These are phyloP conservation scores for Colletotrichum sp. DNA, from an alignment of 2,329 filamentous ascomycete genomes.

Conservation along the genomic window DNA sequence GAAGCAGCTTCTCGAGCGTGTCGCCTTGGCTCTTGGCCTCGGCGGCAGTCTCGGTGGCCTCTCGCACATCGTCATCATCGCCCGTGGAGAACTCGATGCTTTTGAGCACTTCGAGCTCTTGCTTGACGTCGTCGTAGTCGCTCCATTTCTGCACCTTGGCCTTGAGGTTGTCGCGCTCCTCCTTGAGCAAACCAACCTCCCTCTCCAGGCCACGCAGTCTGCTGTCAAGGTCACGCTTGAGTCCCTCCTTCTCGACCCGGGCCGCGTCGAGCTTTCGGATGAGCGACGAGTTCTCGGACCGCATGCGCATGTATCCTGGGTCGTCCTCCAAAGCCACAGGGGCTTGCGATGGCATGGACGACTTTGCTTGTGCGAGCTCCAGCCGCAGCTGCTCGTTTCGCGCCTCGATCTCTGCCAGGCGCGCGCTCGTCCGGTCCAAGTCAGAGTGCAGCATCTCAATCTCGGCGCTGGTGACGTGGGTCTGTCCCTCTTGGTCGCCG, in stretches of 20 bases:
- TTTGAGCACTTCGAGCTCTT: constrained; percentile 95
- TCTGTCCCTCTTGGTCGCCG: constrained; percentile 58
- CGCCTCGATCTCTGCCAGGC: constrained; percentile 89
- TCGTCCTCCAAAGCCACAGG: constrained; percentile 80
- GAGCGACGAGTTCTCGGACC: constrained; percentile 92
- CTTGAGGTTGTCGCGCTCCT: constrained; percentile 82
- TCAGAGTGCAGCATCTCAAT: constrained; percentile 93
- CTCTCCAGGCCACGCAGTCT: constrained; percentile 82
- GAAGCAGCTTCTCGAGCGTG: constrained; percentile 86
- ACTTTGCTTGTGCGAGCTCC: constrained; percentile 88
- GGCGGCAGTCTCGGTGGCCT: constrained; percentile 51
- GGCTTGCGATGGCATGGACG: constrained; percentile 68
- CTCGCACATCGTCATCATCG: constrained; percentile 69
- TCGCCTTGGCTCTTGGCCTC: constrained; percentile 70
- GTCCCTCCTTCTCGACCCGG: constrained; percentile 82
- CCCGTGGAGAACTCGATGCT: constrained; percentile 96
- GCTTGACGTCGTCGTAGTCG: constrained; percentile 96
- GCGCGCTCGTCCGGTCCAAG: constrained; percentile 84
- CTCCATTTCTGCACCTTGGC: constrained; percentile 85
- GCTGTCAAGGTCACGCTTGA: constrained; percentile 77
- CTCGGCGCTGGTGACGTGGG: constrained; percentile 82
- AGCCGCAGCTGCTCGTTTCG: constrained; percentile 92
- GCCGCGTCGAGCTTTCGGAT: constrained; percentile 86
- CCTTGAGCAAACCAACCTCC: constrained; percentile 74
- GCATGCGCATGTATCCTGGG: constrained; percentile 83